phyloP scores from a whole-genome alignment of 1,284 basidiomycete genomes.

The Porogramme epimiltina region DNA sequence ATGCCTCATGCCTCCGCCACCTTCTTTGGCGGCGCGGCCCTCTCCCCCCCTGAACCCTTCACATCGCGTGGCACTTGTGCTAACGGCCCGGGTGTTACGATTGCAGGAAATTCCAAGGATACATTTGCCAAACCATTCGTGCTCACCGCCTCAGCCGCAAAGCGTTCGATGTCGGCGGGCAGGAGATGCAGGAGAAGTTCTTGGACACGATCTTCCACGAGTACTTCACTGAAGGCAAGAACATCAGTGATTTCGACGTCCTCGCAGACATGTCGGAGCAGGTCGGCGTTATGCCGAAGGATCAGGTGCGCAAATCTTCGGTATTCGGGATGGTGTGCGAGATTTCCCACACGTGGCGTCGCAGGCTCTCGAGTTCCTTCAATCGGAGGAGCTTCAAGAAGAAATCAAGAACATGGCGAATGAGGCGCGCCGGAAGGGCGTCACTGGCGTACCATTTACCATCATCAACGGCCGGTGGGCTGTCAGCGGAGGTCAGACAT shows the following conservation, averaged over 20 bases:
- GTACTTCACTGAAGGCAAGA: conserved; percentile 64
- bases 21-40: too few relatives aligned
- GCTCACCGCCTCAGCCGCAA: conserved; percentile 78
- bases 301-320: conserved; percentile 47
- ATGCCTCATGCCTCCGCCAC: background rate
- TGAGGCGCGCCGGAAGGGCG: conserved; percentile 67
- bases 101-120: conserved; percentile 52
- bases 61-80: background rate
- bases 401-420: conserved; percentile 72
- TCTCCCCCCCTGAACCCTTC: too few relatives aligned
- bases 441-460: conserved; percentile 80
- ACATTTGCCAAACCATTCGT: conserved; percentile 63
- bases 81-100: background rate
- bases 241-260: conserved; percentile 60
- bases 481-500: conserved; percentile 71
- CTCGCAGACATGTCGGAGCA: conserved; percentile 65
- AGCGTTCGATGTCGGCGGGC: conserved; percentile 68
- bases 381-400: conserved; percentile 65
- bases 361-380: conserved; percentile 56
- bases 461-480: conserved; percentile 83
- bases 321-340: conserved; percentile 7
- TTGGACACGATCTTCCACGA: conserved; percentile 66
- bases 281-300: conserved; percentile 60
- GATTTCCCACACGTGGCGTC: background rate
- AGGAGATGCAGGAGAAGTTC: conserved; percentile 59